phyloP scores from a whole-genome alignment of 73 alveolate genomes.

The Effrenium voratum region DNA sequence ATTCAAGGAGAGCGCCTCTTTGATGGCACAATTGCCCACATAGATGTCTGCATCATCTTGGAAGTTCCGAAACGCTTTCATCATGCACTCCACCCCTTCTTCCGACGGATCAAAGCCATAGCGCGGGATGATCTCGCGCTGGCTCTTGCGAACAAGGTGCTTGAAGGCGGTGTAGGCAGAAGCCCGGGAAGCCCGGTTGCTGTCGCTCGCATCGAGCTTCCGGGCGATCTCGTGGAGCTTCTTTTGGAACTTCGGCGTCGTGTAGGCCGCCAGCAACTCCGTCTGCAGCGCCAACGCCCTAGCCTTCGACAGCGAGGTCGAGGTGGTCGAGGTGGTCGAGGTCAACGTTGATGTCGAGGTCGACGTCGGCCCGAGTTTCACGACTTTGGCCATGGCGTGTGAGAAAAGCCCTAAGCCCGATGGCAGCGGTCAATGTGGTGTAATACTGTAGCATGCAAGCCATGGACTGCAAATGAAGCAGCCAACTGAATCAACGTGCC shows the following conservation, averaged over 20 bases:
- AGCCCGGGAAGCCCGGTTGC: not conserved
- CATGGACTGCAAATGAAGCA: not conserved
- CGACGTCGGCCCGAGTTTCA: not conserved
- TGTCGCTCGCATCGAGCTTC: not conserved
- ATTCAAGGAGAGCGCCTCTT: constrained; percentile 19
- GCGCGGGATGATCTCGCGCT: constrained; percentile 33
- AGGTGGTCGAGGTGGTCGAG: not conserved
- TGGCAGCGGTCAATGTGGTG: too few relatives aligned
- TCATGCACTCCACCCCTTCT: constrained; percentile 34
- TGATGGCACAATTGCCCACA: constrained; percentile 22
- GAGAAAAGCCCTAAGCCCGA: too few relatives aligned
- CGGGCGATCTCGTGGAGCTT: constrained; percentile 20
- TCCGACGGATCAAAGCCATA: constrained; percentile 40
- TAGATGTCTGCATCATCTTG: constrained; percentile 61
- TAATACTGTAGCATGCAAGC: too few relatives aligned
- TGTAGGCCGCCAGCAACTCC: constrained; percentile 47
- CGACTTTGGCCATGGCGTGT: not conserved
- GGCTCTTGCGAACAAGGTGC: constrained; percentile 2
- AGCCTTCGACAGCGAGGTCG: not conserved
- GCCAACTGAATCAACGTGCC: too few relatives aligned
- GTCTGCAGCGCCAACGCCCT: constrained; percentile 64
- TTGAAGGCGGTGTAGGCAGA: not conserved
- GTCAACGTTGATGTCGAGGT: too few relatives aligned
- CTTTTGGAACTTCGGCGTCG: constrained; percentile 54
- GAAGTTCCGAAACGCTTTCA: constrained; percentile 17